Conservation (phyloP, 2,329 filamentous ascomycete species). For the Pseudogymnoascus sp. region DNA sequence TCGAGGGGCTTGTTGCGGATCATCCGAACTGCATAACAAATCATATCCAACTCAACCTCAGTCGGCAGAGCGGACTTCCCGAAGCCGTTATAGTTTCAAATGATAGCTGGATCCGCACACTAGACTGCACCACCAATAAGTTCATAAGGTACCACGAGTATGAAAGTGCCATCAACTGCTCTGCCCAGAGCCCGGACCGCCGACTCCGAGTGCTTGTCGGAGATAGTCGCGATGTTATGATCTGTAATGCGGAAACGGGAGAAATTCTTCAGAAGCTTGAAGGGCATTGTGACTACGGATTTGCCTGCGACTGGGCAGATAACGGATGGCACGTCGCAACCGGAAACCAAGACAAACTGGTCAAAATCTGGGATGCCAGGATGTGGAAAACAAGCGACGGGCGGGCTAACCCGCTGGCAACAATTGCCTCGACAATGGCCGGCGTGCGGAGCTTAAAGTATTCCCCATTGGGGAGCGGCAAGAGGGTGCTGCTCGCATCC, state of each 20-base stretch:
- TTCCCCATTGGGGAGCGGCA: constrained; percentile 61
- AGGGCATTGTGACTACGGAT: constrained; percentile 63
- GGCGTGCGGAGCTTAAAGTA: constrained; percentile 63
- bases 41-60: constrained; percentile 50
- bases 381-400: constrained; percentile 53
- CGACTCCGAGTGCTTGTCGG: constrained; percentile 66
- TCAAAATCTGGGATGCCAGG: constrained; percentile 70
- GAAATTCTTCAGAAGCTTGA: constrained; percentile 47
- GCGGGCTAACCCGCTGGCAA: constrained; percentile 38
- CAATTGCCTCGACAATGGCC: constrained; percentile 57
- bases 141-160: constrained; percentile 50
- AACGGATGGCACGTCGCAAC: constrained; percentile 71
- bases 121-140: constrained; percentile 51
- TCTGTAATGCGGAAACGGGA: constrained; percentile 61
- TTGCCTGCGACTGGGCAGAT: constrained; percentile 72
- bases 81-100: constrained; percentile 56
- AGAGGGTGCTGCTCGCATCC: constrained; percentile 58
- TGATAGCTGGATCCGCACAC: constrained; percentile 47
- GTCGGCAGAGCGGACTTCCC: constrained; percentile 44
- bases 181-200: constrained; percentile 61
- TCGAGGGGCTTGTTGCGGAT: constrained; percentile 35
- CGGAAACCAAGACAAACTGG: constrained; percentile 63
- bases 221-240: constrained; percentile 55
- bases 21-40: constrained; percentile 55
- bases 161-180: constrained; percentile 60